Base-by-base conservation (phyloP, 148 eudicot genomes). In the Chenopodium quinoa region DNA sequence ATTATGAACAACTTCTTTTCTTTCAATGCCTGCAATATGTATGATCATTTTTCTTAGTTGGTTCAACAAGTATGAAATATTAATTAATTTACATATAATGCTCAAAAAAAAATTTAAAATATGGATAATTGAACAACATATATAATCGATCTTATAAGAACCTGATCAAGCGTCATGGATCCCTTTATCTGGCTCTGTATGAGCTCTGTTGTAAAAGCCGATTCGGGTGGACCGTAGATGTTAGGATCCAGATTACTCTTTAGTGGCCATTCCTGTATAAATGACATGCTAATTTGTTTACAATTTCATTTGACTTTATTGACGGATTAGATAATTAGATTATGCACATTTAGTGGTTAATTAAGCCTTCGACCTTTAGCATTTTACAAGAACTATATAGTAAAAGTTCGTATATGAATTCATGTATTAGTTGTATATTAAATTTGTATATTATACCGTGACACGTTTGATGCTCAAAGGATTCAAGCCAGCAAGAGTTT, bases 401-500 rank as follows among this genome's bases (percentile, higher is more conserved):
- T 40, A 7, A 40, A 40, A 40, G 8, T 40, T 4, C 44, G 7
- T 40, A 5, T 40, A 40, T 40, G 44, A 40, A 40, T 40, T 40
- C 44, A 0, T 40, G 44, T 40, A 40, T 34, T 34, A 34, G 40
- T 34, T 34, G 40, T 34, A 34, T 34, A 34, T 0, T 40, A 40
- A 7, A 6, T 40, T 40, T 40, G 27, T 7, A 40, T n/a, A 32
- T 6, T 82, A 52, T 89, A 93, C 95, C 93, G 80, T 90, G 70
- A 93, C 93, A 75, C 89, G 81, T 44, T 88, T 75, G 46, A 93
- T 87, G 84, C 82, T 52, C 63, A 67, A 87, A 10, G 93, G 95
- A 79, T 93, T 92, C 7, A 93, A 64, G 81, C 95, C 93, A 62
- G 95, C 93, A 66, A 93, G 90, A 44, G 91, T 90, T 76, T 93